Evolutionary conservation across 1,284 basidiomycete genomes (phyloP).

Genomic region (Trichosporon faecale): DNA sequence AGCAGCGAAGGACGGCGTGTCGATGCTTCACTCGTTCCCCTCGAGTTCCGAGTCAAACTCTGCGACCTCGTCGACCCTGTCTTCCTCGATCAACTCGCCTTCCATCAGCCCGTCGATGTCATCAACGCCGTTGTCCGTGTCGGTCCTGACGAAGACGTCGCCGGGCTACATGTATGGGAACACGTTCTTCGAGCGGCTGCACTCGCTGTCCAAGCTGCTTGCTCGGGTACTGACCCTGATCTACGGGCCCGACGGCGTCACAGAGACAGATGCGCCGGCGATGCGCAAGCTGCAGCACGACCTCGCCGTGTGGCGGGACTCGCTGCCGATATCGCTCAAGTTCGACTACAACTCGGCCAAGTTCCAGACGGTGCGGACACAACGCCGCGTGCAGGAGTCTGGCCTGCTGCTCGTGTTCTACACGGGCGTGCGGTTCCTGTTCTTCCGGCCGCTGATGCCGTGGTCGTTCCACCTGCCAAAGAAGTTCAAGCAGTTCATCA

Average conservation of each 20-base stretch:
- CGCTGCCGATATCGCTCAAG: neutral
- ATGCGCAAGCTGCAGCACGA: slow-evolving; percentile 22
- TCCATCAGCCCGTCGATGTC: neutral
- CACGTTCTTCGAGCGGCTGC: slow-evolving; percentile 7
- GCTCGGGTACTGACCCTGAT: slow-evolving; percentile 18
- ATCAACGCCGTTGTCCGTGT: neutral
- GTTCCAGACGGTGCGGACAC: slow-evolving; percentile 1
- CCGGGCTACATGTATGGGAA: neutral
- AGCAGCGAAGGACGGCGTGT: slow-evolving; percentile 26
- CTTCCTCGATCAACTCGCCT: neutral
- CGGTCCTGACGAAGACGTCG: neutral
- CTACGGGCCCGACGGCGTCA: slow-evolving; percentile 29
- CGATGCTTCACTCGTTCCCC: slow-evolving; percentile 12
- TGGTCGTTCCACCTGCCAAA: slow-evolving; percentile 34
- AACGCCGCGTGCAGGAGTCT: slow-evolving; percentile 9
- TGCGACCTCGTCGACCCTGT: neutral
- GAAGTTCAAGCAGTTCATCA: slow-evolving; percentile 23
- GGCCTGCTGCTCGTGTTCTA: slow-evolving; percentile 31
- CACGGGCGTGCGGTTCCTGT: slow-evolving; percentile 25
- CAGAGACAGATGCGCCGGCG: slow-evolving; percentile 17
- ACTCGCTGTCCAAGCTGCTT: neutral
- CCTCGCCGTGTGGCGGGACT: slow-evolving; percentile 23
- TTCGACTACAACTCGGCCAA: slow-evolving; percentile 9
- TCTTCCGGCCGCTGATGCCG: slow-evolving; percentile 37
- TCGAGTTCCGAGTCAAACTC: neutral